These are phyloP conservation scores for Cadophora gregata DNA, from an alignment of 2,329 filamentous ascomycete species.

Conservation along the genomic window DNA sequence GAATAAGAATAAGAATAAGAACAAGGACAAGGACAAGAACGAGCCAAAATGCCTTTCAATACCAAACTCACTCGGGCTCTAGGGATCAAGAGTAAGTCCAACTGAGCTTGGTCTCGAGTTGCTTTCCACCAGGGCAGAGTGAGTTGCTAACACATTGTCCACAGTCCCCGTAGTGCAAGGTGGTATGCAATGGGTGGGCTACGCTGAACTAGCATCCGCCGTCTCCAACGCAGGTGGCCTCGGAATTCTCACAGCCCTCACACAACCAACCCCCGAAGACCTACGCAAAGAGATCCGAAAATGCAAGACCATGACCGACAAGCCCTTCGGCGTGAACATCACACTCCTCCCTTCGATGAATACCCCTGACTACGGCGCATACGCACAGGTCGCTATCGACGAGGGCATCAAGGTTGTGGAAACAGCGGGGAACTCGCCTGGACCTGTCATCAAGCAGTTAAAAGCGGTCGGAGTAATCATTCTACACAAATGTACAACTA, in stretches of 20 bases:
- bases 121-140: neutral
- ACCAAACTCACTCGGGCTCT: conserved; percentile 47
- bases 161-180: conserved; percentile 82
- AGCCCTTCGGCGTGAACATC: conserved; percentile 92
- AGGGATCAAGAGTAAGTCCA: conserved; percentile 48
- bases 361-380: conserved; percentile 90
- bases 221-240: conserved; percentile 84
- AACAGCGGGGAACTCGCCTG: conserved; percentile 88
- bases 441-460: conserved; percentile 86
- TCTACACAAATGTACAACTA: conserved; percentile 97
- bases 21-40: neutral
- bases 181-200: conserved; percentile 87
- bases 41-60: conserved; percentile 46
- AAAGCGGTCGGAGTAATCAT: conserved; percentile 81
- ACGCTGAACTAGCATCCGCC: conserved; percentile 77
- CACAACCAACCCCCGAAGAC: conserved; percentile 89
- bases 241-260: conserved; percentile 85
- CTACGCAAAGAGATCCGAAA: conserved; percentile 91
- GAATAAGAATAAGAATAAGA: neutral
- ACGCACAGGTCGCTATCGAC: conserved; percentile 90
- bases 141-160: conserved; percentile 31
- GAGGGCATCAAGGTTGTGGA: conserved; percentile 92
- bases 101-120: neutral
- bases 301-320: conserved; percentile 78
- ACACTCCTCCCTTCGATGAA: conserved; percentile 90